A percentile compares a stretch with the other conserved stretches of the same genome.
Conservation (phyloP, 331 rosid genomes). For the Spiraea crenata region DNA sequence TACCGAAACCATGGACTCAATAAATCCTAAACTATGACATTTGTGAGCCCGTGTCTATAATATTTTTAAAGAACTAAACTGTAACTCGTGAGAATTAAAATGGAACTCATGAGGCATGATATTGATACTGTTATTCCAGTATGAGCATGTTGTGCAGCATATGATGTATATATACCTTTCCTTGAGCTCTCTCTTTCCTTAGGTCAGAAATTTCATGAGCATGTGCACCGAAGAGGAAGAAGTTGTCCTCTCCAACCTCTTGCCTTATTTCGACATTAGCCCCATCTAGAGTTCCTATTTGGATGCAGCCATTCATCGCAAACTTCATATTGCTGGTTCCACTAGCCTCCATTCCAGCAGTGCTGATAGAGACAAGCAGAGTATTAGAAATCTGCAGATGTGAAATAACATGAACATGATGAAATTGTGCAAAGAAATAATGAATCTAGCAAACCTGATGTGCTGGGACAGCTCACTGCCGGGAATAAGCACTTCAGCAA, state of each 20-base stretch:
- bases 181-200: conserved; percentile 88
- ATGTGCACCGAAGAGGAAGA: conserved; percentile 90
- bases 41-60: too few species aligned
- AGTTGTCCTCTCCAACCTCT: conserved; percentile 94
- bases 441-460: conserved; percentile 58
- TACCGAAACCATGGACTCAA: too few species aligned
- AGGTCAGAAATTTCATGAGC: conserved; percentile 94
- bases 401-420: neutral
- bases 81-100: too few species aligned
- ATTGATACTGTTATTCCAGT: too few species aligned
- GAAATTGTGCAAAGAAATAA: neutral
- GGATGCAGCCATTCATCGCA: conserved; percentile 93
- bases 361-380: conserved; percentile 37
- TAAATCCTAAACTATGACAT: too few species aligned
- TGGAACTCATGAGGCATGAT: too few species aligned
- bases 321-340: conserved; percentile 99
- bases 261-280: conserved; percentile 97
- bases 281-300: conserved; percentile 95
- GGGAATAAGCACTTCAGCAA: conserved; percentile 89
- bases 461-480: conserved; percentile 98
- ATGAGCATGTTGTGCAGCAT: too few species aligned
- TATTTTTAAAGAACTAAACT: too few species aligned
- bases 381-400: neutral
- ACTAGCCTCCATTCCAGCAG: conserved; percentile 99
- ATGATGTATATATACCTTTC: conserved; percentile 53